A percentile compares a stretch with the other conserved stretches of the same genome.
phyloP scores from a whole-genome alignment of 495 filamentous ascomycete genomes.

The Penicillium turbatum region DNA sequence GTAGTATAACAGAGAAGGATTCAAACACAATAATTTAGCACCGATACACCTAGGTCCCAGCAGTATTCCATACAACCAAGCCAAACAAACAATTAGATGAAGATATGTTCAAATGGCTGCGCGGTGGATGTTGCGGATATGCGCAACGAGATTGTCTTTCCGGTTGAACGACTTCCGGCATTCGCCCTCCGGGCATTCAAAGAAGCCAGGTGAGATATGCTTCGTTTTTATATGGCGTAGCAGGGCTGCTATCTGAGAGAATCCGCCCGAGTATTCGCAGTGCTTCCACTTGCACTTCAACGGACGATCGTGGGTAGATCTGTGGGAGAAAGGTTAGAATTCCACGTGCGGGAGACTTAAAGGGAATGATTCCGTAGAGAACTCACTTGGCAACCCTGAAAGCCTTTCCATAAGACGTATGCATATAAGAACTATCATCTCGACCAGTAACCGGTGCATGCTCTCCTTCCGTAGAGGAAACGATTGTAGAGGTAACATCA shows the following conservation, averaged over 20 bases:
- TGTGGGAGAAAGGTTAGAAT: background rate
- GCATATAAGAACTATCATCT: background rate
- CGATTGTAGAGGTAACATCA: background rate
- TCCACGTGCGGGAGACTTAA: too few species aligned
- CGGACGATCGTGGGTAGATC: background rate
- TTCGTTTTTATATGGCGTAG: constrained; percentile 17
- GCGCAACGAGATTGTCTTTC: constrained; percentile 15
- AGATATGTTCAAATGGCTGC: background rate
- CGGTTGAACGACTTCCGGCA: constrained; percentile 15
- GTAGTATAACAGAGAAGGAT: too few species aligned
- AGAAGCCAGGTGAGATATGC: constrained; percentile 14
- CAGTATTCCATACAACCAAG: background rate
- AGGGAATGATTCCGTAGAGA: too few species aligned
- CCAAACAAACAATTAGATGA: background rate
- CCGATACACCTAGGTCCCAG: background rate
- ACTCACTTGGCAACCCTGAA: background rate
- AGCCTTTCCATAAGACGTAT: background rate
- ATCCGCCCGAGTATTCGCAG: constrained; percentile 13
- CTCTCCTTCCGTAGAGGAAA: background rate
- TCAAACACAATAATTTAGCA: too few species aligned
- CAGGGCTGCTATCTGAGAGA: constrained; percentile 13
- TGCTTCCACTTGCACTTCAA: constrained; percentile 15
- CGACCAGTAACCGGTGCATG: background rate
- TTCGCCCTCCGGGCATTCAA: constrained; percentile 3
- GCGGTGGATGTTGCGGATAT: constrained; percentile 9